Evolutionary conservation across 2,329 filamentous ascomycete genomes (phyloP), one percentile per base, ranked within the genome.

Genomic region (Calonectria hawksworthii): DNA sequence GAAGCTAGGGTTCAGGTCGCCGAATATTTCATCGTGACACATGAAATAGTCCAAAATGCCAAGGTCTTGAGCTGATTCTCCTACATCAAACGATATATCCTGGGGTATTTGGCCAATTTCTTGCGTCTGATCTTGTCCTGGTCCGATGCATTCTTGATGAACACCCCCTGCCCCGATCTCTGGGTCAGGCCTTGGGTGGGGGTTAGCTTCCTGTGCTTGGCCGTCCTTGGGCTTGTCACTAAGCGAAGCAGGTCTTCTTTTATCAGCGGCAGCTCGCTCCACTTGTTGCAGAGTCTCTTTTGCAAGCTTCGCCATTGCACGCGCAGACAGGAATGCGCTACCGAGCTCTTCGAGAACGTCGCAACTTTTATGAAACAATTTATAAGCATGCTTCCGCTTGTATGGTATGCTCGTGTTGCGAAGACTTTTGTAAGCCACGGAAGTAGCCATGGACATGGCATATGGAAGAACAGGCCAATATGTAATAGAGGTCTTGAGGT

Each of bases 401-500:
- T 71, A 71, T 9, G 61, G 44, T 30, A 71, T 66, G 36, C 3
- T 71, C 13, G 41, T 66, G 47, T 66, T 71, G 52, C 68, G 59
- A 21, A 71, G 50, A 30, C 68, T 71, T 47, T 71, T 64, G 21
- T 71, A 71, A 6, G 54, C 68, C 3, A 71, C 59, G 7, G 68
- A 71, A 11, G 59, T 71, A 8, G 68, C 68, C 68, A 66, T 41
- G 7, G 68, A 71, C 13, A 71, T 63, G 4, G 50, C 68, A n/a
- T 71, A 71, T 11, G 68, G 68, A 18, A 71, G 47, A 13, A 56
- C 21, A n/a, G 68, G 56, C 68, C 68, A 71, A 18, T 44, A 18
- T 2, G 61, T 71, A 3, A 66, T 71, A 2, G 68, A 34, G 1
- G 47, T 47, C 44, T 65, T 56, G 13, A 71, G 47, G 4, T 71